phyloP scores from a whole-genome alignment of 805 yeast genomes.

The Naumovozyma dairenensis region DNA sequence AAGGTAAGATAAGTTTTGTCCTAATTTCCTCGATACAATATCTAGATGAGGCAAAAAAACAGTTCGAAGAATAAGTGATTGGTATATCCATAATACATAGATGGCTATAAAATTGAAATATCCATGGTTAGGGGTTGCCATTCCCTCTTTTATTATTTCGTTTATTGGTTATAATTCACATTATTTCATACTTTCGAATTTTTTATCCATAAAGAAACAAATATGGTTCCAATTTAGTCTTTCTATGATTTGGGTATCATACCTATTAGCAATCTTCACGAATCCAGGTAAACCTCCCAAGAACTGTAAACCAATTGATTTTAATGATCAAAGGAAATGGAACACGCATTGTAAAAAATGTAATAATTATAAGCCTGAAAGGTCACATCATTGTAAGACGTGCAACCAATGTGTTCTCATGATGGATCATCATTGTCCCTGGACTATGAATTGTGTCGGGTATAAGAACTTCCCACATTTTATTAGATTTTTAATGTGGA shows the following conservation, averaged over 20 bases:
- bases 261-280: conserved; percentile 53
- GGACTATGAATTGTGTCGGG: conserved; percentile 91
- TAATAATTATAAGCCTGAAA: conserved; percentile 61
- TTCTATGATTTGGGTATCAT: conserved; percentile 63
- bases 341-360: conserved; percentile 66
- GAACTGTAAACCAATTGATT: conserved; percentile 31
- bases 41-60: too few species aligned
- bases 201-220: conserved; percentile 33
- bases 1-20: too few species aligned
- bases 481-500: conserved; percentile 63
- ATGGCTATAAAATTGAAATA: conserved; percentile 35
- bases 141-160: conserved; percentile 55
- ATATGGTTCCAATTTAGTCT: conserved; percentile 38
- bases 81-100: neutral
- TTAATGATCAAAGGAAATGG: conserved; percentile 37
- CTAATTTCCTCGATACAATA: too few species aligned
- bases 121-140: conserved; percentile 43
- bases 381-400: conserved; percentile 78
- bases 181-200: conserved; percentile 40
- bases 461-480: conserved; percentile 70
- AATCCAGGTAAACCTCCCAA: conserved; percentile 63
- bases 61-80: too few species aligned
- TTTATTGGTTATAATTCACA: conserved; percentile 56
- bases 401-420: conserved; percentile 65
- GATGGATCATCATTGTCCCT: conserved; percentile 94